These are phyloP conservation scores for Penicillium waksmanii DNA, from an alignment of 495 filamentous ascomycete species.

Conservation along the genomic window DNA sequence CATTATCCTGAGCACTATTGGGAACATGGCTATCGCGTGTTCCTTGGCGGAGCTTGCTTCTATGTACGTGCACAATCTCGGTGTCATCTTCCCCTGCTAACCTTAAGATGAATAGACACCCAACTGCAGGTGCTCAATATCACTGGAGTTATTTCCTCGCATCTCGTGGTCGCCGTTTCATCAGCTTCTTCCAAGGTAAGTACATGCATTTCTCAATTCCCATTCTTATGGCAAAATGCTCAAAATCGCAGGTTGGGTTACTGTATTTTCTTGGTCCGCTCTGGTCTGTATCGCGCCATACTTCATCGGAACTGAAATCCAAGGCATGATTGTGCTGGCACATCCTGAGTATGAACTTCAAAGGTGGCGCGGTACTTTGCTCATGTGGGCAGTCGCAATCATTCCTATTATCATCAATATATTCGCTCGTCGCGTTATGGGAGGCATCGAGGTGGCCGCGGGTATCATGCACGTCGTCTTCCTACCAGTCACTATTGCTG, in stretches of 20 bases:
- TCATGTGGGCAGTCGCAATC: conserved; percentile 49
- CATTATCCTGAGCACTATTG: conserved; percentile 30
- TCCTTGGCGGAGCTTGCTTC: conserved; percentile 43
- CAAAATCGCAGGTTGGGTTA: conserved; percentile 29
- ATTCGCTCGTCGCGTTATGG: conserved; percentile 46
- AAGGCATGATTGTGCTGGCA: conserved; percentile 49
- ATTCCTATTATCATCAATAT: conserved; percentile 48
- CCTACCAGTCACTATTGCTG: conserved; percentile 49
- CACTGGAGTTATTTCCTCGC: conserved; percentile 51
- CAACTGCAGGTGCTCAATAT: conserved; percentile 49
- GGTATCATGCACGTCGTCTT: conserved; percentile 53
- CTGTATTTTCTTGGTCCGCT: conserved; percentile 47
- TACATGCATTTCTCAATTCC: conserved; percentile 29
- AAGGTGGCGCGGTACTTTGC: conserved; percentile 52
- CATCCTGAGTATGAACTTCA: conserved; percentile 44
- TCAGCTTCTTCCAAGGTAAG: conserved; percentile 50
- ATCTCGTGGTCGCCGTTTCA: conserved; percentile 38
- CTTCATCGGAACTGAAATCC: conserved; percentile 52
- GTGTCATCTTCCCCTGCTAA: conserved; percentile 5
- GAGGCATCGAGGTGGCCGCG: conserved; percentile 49
- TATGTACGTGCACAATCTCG: conserved; percentile 26
- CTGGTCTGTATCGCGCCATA: conserved; percentile 52
- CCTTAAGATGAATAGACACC: conserved; percentile 23
- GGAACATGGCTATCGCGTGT: conserved; percentile 30
- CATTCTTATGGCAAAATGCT: conserved; percentile 3